Evolutionary conservation across 768 basidiomycete genomes (phyloP).

Genomic region (Hypholoma fasciculare): DNA sequence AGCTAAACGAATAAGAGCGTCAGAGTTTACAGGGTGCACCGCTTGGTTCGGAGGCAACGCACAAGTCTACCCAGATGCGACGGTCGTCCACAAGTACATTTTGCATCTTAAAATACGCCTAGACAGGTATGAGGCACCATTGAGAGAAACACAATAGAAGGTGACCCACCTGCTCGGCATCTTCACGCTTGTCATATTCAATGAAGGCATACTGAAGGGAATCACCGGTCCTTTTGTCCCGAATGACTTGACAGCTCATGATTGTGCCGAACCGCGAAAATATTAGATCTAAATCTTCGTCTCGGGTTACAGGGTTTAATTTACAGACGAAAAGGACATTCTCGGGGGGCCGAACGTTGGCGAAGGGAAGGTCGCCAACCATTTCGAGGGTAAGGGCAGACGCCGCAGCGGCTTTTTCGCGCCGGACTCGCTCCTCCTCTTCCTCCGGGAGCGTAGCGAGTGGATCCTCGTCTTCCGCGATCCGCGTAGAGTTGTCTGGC

Average conservation of each 20-base stretch:
- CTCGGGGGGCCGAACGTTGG: constrained; percentile 96
- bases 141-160: background rate
- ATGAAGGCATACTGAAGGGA: constrained; percentile 98
- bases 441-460: constrained; percentile 81
- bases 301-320: constrained; percentile 91
- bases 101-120: constrained; percentile 99
- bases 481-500: constrained; percentile 84
- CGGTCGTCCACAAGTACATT: constrained; percentile 97
- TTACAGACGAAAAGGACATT: constrained; percentile 99
- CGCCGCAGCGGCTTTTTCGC: constrained; percentile 88
- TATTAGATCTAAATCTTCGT: constrained; percentile 96
- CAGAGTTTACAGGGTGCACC: constrained; percentile 2
- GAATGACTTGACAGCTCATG: constrained; percentile 96
- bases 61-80: constrained; percentile 99
- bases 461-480: constrained; percentile 94
- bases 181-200: constrained; percentile 92
- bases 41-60: constrained; percentile 28
- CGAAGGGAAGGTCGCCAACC: constrained; percentile 98
- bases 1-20: constrained; percentile 43
- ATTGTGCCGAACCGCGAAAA: constrained; percentile 95
- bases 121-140: background rate
- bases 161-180: constrained; percentile 83
- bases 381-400: constrained; percentile 97
- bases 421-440: constrained; percentile 75
- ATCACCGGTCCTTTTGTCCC: constrained; percentile 95